phyloP scores from a whole-genome alignment of 2,329 filamentous ascomycete species.

The Colletotrichum plurivorum region DNA sequence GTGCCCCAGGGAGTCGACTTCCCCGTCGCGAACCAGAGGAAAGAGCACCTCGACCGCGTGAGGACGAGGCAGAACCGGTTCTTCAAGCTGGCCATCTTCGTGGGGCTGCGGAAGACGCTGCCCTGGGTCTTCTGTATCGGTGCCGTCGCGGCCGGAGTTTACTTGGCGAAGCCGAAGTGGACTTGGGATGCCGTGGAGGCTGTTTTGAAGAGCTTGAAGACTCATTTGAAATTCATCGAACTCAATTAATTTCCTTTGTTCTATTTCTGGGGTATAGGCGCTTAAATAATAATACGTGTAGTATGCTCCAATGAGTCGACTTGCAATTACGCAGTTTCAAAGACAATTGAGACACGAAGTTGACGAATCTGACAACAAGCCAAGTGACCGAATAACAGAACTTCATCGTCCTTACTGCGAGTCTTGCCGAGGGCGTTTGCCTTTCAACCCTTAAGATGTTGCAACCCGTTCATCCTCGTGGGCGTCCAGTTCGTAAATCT shows the following conservation, averaged over 20 bases:
- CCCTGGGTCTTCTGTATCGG: slow-evolving; percentile 12
- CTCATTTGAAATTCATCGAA: not conserved
- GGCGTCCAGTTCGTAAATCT: not conserved
- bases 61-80: slow-evolving; percentile 29
- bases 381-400: too few relatives aligned
- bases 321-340: too few relatives aligned
- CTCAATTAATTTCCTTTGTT: not conserved
- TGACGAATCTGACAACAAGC: too few relatives aligned
- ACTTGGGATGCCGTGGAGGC: not conserved
- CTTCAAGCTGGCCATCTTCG: slow-evolving; percentile 8
- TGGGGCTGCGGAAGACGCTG: slow-evolving; percentile 4
- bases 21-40: slow-evolving; percentile 50
- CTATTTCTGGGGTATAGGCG: not conserved
- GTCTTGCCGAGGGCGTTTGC: too few relatives aligned
- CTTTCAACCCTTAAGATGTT: too few relatives aligned
- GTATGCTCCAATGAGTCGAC: not conserved
- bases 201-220: not conserved
- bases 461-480: not conserved
- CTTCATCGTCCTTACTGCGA: not conserved
- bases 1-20: slow-evolving; percentile 51
- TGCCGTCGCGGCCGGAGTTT: slow-evolving; percentile 1
- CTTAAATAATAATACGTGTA: not conserved
- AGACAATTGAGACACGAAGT: too few relatives aligned
- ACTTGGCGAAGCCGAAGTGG: slow-evolving; percentile 12
- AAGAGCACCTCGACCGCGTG: slow-evolving; percentile 35